Percentiles rank a stretch among this genome's conserved stretches.
These are phyloP conservation scores for Fomitopsis betulina DNA, from an alignment of 1,284 basidiomycete genomes.

Conservation along the genomic window DNA sequence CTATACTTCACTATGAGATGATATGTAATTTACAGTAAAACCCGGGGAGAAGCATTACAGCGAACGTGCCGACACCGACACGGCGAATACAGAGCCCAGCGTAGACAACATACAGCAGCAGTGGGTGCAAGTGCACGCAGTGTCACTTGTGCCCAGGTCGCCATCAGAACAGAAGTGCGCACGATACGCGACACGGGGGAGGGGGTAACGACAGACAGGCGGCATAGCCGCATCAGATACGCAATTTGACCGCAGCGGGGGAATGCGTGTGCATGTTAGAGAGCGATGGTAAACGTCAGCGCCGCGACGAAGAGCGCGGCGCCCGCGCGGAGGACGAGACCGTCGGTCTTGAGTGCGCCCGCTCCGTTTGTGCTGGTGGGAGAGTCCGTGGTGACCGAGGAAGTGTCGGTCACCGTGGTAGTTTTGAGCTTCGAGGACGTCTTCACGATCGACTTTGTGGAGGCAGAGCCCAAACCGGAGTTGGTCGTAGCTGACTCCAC, in stretches of 20 bases:
- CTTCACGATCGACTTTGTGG: not conserved
- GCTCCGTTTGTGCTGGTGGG: constrained; percentile 1
- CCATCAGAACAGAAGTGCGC: not conserved
- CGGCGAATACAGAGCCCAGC: not conserved
- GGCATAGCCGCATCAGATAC: not conserved
- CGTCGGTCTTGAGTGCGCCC: constrained; percentile 13
- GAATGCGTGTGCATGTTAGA: constrained; percentile 6
- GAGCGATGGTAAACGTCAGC: constrained; percentile 18
- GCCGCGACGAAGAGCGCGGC: constrained; percentile 17
- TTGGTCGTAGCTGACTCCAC: not conserved
- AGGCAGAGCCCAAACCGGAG: not conserved
- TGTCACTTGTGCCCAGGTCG: too few relatives aligned
- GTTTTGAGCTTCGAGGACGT: not conserved
- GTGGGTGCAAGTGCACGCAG: not conserved
- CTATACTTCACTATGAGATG: too few relatives aligned
- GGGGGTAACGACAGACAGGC: constrained; percentile 1
- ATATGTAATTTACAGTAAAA: not conserved
- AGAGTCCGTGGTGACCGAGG: not conserved
- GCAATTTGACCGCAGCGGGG: not conserved
- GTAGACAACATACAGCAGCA: not conserved
- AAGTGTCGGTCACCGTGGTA: not conserved
- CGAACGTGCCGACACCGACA: not conserved
- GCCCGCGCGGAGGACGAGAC: constrained; percentile 14
- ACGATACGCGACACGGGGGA: not conserved
- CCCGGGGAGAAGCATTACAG: not conserved